These are phyloP conservation scores for Didymella lethalis DNA, from an alignment of 2,329 filamentous ascomycete species.

Conservation along the genomic window DNA sequence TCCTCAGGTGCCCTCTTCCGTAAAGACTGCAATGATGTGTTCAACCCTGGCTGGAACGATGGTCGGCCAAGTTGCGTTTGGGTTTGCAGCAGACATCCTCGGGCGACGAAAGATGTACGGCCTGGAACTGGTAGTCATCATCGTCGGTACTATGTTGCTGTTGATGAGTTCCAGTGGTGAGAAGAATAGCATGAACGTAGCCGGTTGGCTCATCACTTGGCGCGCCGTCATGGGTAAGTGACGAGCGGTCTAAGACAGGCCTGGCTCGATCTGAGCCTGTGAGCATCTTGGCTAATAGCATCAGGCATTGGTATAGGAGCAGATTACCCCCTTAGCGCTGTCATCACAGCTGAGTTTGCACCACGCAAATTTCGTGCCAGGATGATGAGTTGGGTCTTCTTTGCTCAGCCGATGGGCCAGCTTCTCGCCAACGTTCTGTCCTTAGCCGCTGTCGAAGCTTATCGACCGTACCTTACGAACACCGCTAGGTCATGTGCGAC, in stretches of 20 bases:
- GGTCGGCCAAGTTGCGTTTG: slow-evolving; percentile 51
- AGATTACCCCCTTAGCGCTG: slow-evolving; percentile 50
- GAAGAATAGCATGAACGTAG: slow-evolving; percentile 48
- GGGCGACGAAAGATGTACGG: slow-evolving; percentile 53
- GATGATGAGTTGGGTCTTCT: slow-evolving; percentile 54
- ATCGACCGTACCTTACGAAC: slow-evolving; percentile 36
- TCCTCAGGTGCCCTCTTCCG: slow-evolving; percentile 36
- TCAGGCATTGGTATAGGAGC: slow-evolving; percentile 49
- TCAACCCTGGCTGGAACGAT: slow-evolving; percentile 52
- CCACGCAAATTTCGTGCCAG: slow-evolving; percentile 48
- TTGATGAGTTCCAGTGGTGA: slow-evolving; percentile 50
- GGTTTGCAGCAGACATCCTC: slow-evolving; percentile 49
- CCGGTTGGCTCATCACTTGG: slow-evolving; percentile 53
- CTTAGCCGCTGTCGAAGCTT: slow-evolving; percentile 38
- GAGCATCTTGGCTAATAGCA: background rate
- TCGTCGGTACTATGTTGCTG: slow-evolving; percentile 51
- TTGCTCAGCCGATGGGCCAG: slow-evolving; percentile 55
- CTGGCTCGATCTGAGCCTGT: background rate
- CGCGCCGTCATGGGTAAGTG: slow-evolving; percentile 49
- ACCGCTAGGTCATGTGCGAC: slow-evolving; percentile 21
- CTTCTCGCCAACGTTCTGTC: slow-evolving; percentile 43
- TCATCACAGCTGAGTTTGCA: slow-evolving; percentile 52
- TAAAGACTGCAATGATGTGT: slow-evolving; percentile 51
- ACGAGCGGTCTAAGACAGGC: background rate
- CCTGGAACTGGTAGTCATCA: slow-evolving; percentile 52